Percentiles rank a stretch among this genome's conserved stretches.
Conservation (phyloP, 2,329 filamentous ascomycete genomes). For the Fusarium tjaetaba region DNA sequence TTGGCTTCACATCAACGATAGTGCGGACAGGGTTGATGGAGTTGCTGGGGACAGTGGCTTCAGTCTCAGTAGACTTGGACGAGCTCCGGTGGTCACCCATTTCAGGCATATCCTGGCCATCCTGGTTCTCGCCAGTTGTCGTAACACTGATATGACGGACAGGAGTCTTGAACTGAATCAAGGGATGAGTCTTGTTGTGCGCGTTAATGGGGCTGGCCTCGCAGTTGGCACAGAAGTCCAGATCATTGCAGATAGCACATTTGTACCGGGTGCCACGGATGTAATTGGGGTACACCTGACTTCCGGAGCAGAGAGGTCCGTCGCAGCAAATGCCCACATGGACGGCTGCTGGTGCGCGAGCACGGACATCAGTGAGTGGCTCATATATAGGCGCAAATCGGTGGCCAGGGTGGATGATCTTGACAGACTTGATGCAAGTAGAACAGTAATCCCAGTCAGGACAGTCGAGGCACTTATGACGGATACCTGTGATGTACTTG, state of each 20-base stretch:
- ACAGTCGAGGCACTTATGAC: constrained; percentile 96
- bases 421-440: constrained; percentile 74
- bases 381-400: constrained; percentile 91
- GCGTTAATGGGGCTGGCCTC: constrained; percentile 85
- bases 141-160: constrained; percentile 88
- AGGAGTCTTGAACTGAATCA: constrained; percentile 96
- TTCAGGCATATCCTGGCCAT: constrained; percentile 70
- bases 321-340: constrained; percentile 95
- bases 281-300: constrained; percentile 67
- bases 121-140: constrained; percentile 80
- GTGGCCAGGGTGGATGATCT: constrained; percentile 79
- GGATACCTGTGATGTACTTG: constrained; percentile 84
- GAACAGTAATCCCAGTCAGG: constrained; percentile 98
- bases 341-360: constrained; percentile 51
- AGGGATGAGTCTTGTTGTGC: constrained; percentile 95
- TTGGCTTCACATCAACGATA: constrained; percentile 76
- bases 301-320: constrained; percentile 81
- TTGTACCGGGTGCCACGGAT: constrained; percentile 94
- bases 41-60: constrained; percentile 57
- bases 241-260: constrained; percentile 94
- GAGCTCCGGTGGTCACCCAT: constrained; percentile 72
- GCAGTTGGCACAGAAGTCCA: constrained; percentile 93
- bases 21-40: constrained; percentile 70
- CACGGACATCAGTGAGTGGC: constrained; percentile 57
- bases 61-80: constrained; percentile 60